Conservation (phyloP, 345 rosid species). For the Theobroma cacao region DNA sequence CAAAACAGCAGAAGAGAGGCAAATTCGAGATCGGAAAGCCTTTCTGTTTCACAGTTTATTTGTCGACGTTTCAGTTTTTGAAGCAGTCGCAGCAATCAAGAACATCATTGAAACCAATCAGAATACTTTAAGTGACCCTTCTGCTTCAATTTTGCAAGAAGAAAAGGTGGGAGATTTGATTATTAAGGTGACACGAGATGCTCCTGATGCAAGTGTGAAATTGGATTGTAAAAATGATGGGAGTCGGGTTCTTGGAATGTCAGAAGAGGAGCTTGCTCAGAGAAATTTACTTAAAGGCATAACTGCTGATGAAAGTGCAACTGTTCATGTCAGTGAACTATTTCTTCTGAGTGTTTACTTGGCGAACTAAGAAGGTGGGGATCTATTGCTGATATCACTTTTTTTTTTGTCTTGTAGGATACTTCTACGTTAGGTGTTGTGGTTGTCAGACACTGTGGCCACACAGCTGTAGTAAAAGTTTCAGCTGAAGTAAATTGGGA, state of each 20-base stretch:
- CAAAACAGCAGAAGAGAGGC: constrained; percentile 93
- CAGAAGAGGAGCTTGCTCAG: constrained; percentile 61
- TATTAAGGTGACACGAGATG: constrained; percentile 66
- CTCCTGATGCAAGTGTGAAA: constrained; percentile 66
- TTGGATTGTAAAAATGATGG: constrained; percentile 67
- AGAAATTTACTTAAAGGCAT: constrained; percentile 90
- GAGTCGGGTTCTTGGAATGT: constrained; percentile 52
- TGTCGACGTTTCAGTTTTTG: constrained; percentile 80
- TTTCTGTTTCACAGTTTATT: constrained; percentile 86
- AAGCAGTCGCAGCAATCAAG: constrained; percentile 61
- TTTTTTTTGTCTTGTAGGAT: constrained; percentile 54
- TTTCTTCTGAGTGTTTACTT: constrained; percentile 22
- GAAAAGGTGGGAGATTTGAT: constrained; percentile 73
- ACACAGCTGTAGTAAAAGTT: constrained; percentile 75
- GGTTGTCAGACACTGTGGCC: constrained; percentile 87
- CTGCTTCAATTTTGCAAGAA: constrained; percentile 40
- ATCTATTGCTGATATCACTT: constrained; percentile 28
- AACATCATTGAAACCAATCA: constrained; percentile 42
- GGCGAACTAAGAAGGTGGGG: constrained; percentile 23
- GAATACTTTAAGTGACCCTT: constrained; percentile 25
- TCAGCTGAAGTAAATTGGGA: constrained; percentile 51
- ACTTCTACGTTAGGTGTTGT: constrained; percentile 85
- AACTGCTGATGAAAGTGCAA: constrained; percentile 95
- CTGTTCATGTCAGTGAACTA: constrained; percentile 69
- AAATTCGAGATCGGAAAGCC: constrained; percentile 85